phyloP scores from a whole-genome alignment of 306 rosid genomes.

The Quercus cerris region DNA sequence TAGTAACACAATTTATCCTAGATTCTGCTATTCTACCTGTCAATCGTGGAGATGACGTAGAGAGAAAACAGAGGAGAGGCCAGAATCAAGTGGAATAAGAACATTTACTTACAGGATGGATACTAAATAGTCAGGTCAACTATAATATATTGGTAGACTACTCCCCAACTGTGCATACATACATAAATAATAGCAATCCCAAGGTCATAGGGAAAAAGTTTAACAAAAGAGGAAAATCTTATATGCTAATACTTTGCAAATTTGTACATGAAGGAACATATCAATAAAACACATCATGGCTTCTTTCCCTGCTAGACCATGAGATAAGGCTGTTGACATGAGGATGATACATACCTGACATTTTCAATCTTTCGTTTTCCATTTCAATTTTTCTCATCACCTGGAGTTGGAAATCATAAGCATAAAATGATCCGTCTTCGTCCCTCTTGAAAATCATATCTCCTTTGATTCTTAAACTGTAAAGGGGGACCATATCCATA shows the following conservation, averaged over 20 bases:
- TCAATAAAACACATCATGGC: neutral
- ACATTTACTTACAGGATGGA: neutral
- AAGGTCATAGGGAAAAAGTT: neutral
- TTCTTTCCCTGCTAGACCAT: conserved; percentile 25
- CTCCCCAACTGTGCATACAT: neutral
- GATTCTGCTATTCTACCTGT: neutral
- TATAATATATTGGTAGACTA: neutral
- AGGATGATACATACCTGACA: conserved; percentile 7
- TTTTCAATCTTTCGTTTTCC: neutral
- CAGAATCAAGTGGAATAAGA: neutral
- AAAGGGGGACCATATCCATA: conserved; percentile 43
- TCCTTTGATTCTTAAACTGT: conserved; percentile 34
- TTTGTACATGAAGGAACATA: neutral
- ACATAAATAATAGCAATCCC: neutral
- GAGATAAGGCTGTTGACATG: conserved; percentile 53
- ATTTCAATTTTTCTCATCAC: conserved; percentile 27
- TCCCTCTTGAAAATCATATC: conserved; percentile 38
- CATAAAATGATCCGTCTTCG: conserved; percentile 32
- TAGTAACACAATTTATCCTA: neutral
- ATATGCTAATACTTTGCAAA: neutral
- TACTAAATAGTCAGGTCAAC: neutral
- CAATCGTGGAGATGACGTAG: neutral
- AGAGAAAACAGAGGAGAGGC: neutral
- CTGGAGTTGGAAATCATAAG: conserved; percentile 31
- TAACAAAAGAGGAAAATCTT: neutral